phyloP scores from a whole-genome alignment of 331 rosid genomes.

The Quercus tomentella region DNA sequence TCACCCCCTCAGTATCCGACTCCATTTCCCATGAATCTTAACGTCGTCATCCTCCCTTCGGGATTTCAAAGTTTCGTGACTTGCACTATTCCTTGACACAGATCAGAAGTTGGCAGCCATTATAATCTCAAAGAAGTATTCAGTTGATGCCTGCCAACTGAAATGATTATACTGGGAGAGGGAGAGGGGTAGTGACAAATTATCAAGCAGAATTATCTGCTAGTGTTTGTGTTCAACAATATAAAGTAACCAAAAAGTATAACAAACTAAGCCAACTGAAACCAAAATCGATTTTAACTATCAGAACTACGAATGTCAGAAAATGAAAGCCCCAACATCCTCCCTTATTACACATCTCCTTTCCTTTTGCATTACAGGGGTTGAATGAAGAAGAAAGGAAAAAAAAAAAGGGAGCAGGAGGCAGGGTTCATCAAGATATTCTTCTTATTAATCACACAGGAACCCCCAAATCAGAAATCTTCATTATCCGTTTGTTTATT shows the following conservation, averaged over 20 bases:
- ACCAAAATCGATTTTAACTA: neutral
- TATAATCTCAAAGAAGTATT: neutral
- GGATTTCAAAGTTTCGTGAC: neutral
- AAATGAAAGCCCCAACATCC: neutral
- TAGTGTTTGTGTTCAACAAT: neutral
- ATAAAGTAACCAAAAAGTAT: neutral
- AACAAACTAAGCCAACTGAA: neutral
- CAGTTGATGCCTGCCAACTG: neutral
- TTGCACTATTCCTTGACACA: neutral
- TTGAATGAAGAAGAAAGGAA: no score
- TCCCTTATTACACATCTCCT: neutral
- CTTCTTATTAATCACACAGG: slow-evolving; percentile 33
- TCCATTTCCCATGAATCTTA: neutral
- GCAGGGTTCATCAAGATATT: neutral
- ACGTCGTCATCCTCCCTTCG: neutral
- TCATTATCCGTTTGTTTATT: slow-evolving; percentile 57
- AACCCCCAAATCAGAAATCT: slow-evolving; percentile 68
- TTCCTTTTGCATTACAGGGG: neutral
- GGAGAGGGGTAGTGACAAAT: neutral
- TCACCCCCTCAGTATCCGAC: neutral
- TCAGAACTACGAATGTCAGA: neutral
- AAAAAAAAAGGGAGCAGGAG: neutral
- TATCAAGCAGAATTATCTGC: no score
- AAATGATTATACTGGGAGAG: neutral
- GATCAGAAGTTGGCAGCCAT: neutral